phyloP scores from a whole-genome alignment of 495 filamentous ascomycete genomes.

The Aspergillus bertholletiae region DNA sequence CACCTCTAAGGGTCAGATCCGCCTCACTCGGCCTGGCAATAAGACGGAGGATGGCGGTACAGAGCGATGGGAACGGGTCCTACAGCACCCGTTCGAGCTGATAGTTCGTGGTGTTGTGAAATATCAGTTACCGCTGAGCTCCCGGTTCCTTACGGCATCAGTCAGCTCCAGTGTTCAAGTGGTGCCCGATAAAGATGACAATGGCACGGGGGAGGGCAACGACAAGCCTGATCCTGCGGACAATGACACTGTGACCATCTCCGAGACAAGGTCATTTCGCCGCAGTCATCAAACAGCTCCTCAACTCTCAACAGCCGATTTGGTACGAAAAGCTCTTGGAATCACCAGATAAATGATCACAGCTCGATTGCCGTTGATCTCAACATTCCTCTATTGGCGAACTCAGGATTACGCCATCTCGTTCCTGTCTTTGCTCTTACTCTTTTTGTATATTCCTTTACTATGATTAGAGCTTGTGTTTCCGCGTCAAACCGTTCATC shows the following conservation, averaged over 20 bases:
- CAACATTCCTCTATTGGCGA: background rate
- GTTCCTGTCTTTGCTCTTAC: background rate
- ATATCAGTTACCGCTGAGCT: slow-evolving; percentile 82
- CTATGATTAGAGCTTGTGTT: background rate
- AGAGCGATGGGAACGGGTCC: slow-evolving; percentile 86
- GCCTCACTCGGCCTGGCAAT: slow-evolving; percentile 80
- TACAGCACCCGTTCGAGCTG: slow-evolving; percentile 87
- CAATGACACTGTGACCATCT: slow-evolving; percentile 28
- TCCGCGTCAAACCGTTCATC: background rate
- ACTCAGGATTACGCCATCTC: background rate
- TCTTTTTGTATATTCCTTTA: background rate
- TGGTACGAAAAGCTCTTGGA: slow-evolving; percentile 9
- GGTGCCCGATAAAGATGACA: slow-evolving; percentile 41
- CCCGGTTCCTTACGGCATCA: slow-evolving; percentile 53
- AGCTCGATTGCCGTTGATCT: slow-evolving; percentile 16
- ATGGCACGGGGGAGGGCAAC: slow-evolving; percentile 10
- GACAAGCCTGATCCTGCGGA: slow-evolving; percentile 14
- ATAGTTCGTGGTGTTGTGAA: slow-evolving; percentile 86
- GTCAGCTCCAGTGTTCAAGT: slow-evolving; percentile 51
- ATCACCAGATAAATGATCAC: slow-evolving; percentile 25
- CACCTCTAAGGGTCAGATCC: slow-evolving; percentile 74
- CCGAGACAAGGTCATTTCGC: slow-evolving; percentile 3
- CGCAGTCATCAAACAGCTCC: background rate
- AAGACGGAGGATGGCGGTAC: slow-evolving; percentile 80
- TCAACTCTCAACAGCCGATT: slow-evolving; percentile 6